These are phyloP conservation scores for Fraxinus ornus DNA, from an alignment of 305 asterid genomes.

Conservation along the genomic window DNA sequence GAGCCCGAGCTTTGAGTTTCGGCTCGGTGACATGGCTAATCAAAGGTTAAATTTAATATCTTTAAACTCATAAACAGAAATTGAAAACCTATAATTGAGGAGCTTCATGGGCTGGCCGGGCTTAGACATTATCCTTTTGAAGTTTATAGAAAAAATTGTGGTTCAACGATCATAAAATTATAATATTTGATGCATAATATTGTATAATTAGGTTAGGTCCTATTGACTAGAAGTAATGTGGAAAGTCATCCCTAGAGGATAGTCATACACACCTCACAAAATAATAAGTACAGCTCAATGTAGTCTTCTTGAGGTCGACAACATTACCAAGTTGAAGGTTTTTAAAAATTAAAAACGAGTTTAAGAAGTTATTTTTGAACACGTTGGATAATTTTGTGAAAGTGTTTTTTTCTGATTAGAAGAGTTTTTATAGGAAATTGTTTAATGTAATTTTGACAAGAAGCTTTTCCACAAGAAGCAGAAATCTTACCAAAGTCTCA, in stretches of 20 bases:
- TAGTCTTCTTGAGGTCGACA: background rate
- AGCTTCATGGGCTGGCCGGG: background rate
- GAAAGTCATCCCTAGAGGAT: background rate
- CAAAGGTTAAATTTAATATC: background rate
- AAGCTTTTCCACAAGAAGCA: background rate
- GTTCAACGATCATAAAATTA: background rate
- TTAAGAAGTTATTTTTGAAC: background rate
- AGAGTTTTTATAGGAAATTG: background rate
- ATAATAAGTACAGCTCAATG: background rate
- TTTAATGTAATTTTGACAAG: too few relatives aligned
- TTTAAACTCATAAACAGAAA: background rate
- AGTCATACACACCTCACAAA: background rate
- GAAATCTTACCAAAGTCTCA: background rate
- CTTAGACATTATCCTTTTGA: too few relatives aligned
- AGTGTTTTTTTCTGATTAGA: too few relatives aligned
- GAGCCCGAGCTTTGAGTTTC: too few relatives aligned
- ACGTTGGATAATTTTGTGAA: background rate
- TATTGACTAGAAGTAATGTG: background rate
- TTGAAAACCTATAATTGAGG: background rate
- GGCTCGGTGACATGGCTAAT: too few relatives aligned
- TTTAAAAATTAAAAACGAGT: too few relatives aligned
- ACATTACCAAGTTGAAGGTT: background rate
- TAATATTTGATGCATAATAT: background rate
- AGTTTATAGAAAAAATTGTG: background rate
- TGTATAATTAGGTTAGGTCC: background rate